Percentiles rank a stretch among this genome's conserved stretches.
These are phyloP conservation scores for Salix brachista DNA, from an alignment of 345 rosid genomes.

Conservation along the genomic window DNA sequence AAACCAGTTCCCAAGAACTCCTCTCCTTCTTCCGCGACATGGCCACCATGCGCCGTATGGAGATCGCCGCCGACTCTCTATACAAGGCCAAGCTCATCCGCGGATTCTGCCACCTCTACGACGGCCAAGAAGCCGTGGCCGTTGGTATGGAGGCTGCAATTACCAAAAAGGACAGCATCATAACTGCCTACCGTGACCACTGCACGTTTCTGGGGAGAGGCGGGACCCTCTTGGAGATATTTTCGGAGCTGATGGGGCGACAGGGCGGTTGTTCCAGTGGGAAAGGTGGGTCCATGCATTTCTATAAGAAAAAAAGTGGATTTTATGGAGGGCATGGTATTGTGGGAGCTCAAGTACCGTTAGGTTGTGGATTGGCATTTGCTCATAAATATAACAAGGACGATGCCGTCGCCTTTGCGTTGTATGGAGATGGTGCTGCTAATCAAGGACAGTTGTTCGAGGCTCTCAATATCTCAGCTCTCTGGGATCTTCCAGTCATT, in stretches of 20 bases:
- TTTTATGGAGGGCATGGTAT: constrained; percentile 97
- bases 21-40: constrained; percentile 66
- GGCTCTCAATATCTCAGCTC: constrained; percentile 86
- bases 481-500: constrained; percentile 94
- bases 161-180: constrained; percentile 74
- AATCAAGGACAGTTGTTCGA: constrained; percentile 97
- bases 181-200: constrained; percentile 92
- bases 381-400: constrained; percentile 91
- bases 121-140: constrained; percentile 94
- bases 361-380: constrained; percentile 95
- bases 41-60: constrained; percentile 94
- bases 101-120: constrained; percentile 98
- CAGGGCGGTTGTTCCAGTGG: constrained; percentile 80
- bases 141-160: constrained; percentile 95
- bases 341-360: constrained; percentile 92
- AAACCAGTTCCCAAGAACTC: constrained; percentile 62
- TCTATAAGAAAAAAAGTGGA: constrained; percentile 74
- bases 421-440: constrained; percentile 98
- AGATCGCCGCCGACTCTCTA: constrained; percentile 95
- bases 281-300: constrained; percentile 97
- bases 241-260: constrained; percentile 93
- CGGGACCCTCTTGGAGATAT: constrained; percentile 66
- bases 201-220: constrained; percentile 81
- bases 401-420: constrained; percentile 67
- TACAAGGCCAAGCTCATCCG: constrained; percentile 98